Conservation (phyloP, 2,329 filamentous ascomycete species). For the Aspergillus udagawae region DNA sequence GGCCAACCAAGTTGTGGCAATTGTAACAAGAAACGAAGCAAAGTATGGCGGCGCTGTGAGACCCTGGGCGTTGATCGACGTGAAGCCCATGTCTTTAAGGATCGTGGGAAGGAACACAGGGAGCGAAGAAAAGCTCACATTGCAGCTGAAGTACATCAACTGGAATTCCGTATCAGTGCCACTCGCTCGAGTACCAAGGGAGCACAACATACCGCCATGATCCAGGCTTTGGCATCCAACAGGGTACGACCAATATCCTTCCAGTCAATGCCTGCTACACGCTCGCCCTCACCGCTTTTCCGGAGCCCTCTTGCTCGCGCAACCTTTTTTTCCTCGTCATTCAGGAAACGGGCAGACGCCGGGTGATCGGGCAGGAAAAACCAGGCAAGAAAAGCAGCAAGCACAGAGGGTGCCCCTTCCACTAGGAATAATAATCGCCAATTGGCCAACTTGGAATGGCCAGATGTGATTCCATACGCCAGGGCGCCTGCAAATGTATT, state of each 20-base stretch:
- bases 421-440: slow-evolving; percentile 66
- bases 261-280: slow-evolving; percentile 41
- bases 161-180: slow-evolving; percentile 10
- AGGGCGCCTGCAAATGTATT: slow-evolving; percentile 73
- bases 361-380: slow-evolving; percentile 54
- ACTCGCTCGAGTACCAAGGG: not conserved
- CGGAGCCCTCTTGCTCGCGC: slow-evolving; percentile 52
- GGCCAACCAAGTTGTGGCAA: slow-evolving; percentile 60
- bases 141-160: slow-evolving; percentile 58
- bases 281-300: slow-evolving; percentile 48
- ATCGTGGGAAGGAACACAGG: slow-evolving; percentile 64
- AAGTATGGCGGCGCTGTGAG: slow-evolving; percentile 70
- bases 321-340: slow-evolving; percentile 54
- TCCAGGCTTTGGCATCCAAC: slow-evolving; percentile 46
- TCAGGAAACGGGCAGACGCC: slow-evolving; percentile 52
- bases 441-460: slow-evolving; percentile 52
- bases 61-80: slow-evolving; percentile 63
- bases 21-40: slow-evolving; percentile 60
- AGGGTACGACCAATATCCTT: slow-evolving; percentile 46
- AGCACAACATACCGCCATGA: slow-evolving; percentile 38
- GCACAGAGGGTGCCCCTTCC: slow-evolving; percentile 59
- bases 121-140: slow-evolving; percentile 62
- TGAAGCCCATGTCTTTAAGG: slow-evolving; percentile 64
- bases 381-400: slow-evolving; percentile 53
- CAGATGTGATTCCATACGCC: slow-evolving; percentile 62